Conservation (phyloP, 345 rosid genomes). For the Schrenkiella parvula region DNA sequence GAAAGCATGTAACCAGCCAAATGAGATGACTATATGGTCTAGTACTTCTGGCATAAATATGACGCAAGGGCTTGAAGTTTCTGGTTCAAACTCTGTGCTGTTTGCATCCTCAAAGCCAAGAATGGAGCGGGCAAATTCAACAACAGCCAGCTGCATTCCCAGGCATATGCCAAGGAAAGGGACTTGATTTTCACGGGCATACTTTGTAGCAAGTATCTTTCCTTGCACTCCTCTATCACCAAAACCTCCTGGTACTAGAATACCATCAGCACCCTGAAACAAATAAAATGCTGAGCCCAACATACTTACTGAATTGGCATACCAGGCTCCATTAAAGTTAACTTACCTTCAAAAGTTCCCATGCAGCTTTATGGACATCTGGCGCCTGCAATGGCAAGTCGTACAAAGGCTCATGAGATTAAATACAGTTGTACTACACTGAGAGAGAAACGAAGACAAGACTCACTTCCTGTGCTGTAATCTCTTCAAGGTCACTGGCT, state of each 20-base stretch:
- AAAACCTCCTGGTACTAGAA: slow-evolving; percentile 87
- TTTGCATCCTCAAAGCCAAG: slow-evolving; percentile 65
- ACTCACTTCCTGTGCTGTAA: slow-evolving; percentile 48
- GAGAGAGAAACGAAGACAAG: slow-evolving; percentile 14
- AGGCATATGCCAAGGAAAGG: slow-evolving; percentile 83
- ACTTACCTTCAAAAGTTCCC: slow-evolving; percentile 63
- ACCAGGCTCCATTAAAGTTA: not conserved
- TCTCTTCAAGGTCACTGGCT: slow-evolving; percentile 77
- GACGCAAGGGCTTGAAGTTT: slow-evolving; percentile 69
- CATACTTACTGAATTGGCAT: not conserved
- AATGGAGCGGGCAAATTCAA: slow-evolving; percentile 73
- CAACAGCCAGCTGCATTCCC: slow-evolving; percentile 85
- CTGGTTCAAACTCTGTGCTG: slow-evolving; percentile 72
- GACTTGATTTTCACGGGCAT: slow-evolving; percentile 66
- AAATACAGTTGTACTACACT: not conserved
- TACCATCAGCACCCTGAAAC: slow-evolving; percentile 66
- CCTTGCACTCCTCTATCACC: slow-evolving; percentile 91
- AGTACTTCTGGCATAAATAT: slow-evolving; percentile 81
- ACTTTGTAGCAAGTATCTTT: slow-evolving; percentile 74
- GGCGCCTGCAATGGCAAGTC: slow-evolving; percentile 46
- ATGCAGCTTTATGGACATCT: slow-evolving; percentile 53
- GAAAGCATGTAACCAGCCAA: not conserved
- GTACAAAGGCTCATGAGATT: slow-evolving; percentile 5
- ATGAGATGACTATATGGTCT: not conserved
- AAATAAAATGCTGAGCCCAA: not conserved